A percentile compares a stretch with the other conserved stretches of the same genome.
Conservation (phyloP, 176 grass and related monocot species). For the Carex kokanica region DNA sequence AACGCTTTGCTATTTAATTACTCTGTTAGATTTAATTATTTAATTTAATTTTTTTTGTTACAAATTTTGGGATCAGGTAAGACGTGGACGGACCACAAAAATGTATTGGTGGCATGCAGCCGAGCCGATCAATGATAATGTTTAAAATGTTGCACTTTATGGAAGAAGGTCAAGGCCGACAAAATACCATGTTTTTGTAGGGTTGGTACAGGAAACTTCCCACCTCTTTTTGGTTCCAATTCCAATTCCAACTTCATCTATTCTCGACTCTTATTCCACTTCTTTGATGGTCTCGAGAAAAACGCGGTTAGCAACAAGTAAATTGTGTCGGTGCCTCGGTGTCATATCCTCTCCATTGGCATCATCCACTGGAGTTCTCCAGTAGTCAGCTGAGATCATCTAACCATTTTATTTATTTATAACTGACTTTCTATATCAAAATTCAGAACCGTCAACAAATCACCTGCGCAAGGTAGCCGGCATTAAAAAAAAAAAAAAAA, state of each 20-base stretch:
- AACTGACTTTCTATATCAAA: not conserved
- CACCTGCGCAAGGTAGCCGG: not conserved
- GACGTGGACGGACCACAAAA: not conserved
- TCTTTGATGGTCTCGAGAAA: constrained; percentile 8
- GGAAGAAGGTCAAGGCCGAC: not conserved
- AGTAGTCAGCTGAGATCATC: too few species aligned
- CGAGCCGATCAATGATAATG: not conserved
- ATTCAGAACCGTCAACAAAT: not conserved
- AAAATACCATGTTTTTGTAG: not conserved
- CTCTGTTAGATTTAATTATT: too few species aligned
- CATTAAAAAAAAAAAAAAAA: not conserved
- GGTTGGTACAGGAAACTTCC: constrained; percentile 1
- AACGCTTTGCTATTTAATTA: too few species aligned
- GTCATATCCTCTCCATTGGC: not conserved
- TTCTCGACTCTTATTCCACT: not conserved
- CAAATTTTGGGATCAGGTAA: not conserved
- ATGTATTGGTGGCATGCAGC: not conserved
- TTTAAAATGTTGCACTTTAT: not conserved
- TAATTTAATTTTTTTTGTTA: too few species aligned
- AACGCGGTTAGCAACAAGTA: not conserved
- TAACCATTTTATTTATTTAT: not conserved
- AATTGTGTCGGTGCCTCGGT: not conserved
- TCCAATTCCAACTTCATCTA: not conserved
- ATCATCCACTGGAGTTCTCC: not conserved
- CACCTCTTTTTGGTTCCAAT: not conserved